Conservation (phyloP, 2,329 filamentous ascomycete genomes). For the Colletotrichum godetiae region DNA sequence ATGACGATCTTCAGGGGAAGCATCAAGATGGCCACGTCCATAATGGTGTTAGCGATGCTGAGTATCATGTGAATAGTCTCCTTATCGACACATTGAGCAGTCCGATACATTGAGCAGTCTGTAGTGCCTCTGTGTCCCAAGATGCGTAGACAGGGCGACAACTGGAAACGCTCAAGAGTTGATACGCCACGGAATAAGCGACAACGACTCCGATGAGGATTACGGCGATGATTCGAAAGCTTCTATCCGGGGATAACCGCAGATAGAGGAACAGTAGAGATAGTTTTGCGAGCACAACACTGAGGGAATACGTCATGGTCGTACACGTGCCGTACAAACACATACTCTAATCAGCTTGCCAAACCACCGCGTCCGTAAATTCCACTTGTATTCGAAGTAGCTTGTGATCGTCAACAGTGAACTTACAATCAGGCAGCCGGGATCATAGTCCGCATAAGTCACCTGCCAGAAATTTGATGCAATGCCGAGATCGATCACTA, state of each 20-base stretch:
- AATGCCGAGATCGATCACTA: no score
- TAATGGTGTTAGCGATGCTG: slow-evolving; percentile 26
- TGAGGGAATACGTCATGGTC: slow-evolving; percentile 18
- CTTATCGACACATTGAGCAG: slow-evolving; percentile 12
- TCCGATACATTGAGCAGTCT: background rate
- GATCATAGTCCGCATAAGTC: no score
- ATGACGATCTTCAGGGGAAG: slow-evolving; percentile 16
- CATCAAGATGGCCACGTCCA: slow-evolving; percentile 24
- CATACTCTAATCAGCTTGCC: background rate
- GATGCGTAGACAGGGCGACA: slow-evolving; percentile 2
- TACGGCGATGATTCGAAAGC: slow-evolving; percentile 34
- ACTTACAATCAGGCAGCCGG: no score
- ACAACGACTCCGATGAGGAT: slow-evolving; percentile 45
- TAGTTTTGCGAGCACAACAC: slow-evolving; percentile 28
- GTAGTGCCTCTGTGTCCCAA: background rate
- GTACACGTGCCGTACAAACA: background rate
- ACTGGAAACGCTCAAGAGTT: slow-evolving; percentile 10
- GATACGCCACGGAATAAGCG: slow-evolving; percentile 43
- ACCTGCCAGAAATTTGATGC: no score
- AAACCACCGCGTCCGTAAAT: no score
- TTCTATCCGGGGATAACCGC: slow-evolving; percentile 5
- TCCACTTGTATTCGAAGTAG: no score
- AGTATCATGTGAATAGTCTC: slow-evolving; percentile 5
- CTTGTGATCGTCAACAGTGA: no score
- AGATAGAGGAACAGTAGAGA: slow-evolving; percentile 29